A percentile compares a stretch with the other conserved stretches of the same genome.
Evolutionary conservation across 495 filamentous ascomycete species (phyloP).

Genomic region (Tuber brumale): DNA sequence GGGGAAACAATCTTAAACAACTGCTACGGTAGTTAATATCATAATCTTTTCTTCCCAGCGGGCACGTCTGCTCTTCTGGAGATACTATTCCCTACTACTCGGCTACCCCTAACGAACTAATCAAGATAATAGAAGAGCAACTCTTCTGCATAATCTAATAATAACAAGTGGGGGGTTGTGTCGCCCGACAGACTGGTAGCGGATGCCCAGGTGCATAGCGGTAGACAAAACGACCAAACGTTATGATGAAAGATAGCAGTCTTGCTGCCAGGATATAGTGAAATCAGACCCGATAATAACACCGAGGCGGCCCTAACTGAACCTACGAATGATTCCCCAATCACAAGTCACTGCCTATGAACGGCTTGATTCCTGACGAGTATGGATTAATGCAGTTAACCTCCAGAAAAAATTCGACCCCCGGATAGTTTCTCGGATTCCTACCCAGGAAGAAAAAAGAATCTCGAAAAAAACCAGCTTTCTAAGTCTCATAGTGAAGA

Average conservation of each 20-base stretch:
- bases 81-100: not conserved
- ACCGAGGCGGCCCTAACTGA: not conserved
- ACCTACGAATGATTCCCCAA: not conserved
- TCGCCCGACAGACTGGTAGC: not conserved
- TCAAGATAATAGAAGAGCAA: not conserved
- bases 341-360: not conserved
- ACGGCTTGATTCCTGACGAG: not conserved
- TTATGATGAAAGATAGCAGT: too few species aligned
- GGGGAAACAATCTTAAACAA: not conserved
- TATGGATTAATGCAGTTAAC: not conserved
- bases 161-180: not conserved
- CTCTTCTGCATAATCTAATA: not conserved
- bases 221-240: not conserved
- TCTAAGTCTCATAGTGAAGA: not conserved
- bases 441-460: not conserved
- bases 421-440: not conserved
- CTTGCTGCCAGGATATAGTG: too few species aligned
- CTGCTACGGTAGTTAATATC: too few species aligned
- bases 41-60: not conserved
- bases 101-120: not conserved
- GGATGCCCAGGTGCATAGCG: not conserved
- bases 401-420: not conserved
- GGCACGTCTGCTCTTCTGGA: not conserved
- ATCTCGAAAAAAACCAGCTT: not conserved
- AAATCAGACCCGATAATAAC: not conserved